Base-by-base conservation (phyloP, 306 rosid species). In the Glycyrrhiza uralensis region DNA sequence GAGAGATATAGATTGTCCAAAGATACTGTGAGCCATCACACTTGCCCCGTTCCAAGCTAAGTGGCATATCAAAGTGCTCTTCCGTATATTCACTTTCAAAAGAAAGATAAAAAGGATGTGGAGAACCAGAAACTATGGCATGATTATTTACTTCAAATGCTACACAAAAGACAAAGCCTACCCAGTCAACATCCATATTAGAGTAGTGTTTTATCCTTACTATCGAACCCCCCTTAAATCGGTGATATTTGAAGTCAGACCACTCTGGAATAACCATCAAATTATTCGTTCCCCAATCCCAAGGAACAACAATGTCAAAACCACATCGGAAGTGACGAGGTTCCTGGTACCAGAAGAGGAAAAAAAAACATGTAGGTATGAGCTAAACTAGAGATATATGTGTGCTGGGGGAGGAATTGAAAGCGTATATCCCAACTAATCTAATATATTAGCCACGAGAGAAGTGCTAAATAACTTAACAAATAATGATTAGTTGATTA, bases 261-360 rank as follows among this genome's bases (percentile, higher is more conserved):
- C 41, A 14, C 2, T 0, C 0, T n/a, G 28, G 55, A 24, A 33
- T 12, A 11, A 38, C 11, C 1, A 0, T 0, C 10, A 2, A 36
- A 36, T 8, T 1, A 36, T 1, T 9, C 7, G 3, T 6, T 9
- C 2, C 0, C 10, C 51, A n/a, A 0, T 8, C 2, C 52, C 13
- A 28, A 23, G 52, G 66, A 36, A 23, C 0, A 5, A 70, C 17
- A 54, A 70, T 54, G 75, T 70, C 75, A 54, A 70, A 70, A 38
- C 75, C 75, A 23, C 75, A 39, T 4, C 65, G 75, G 38, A 70
- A 70, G 4, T 54, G 64, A n/a, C 17, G 35, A n/a, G 75, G 52
- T 2, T 52, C 10, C 75, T 69, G 41, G 13, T 7, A 32, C 1
- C n/a, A n/a, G 0, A 9, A 32, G 10, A 6, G 3, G 12, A 13